Evolutionary conservation across 495 filamentous ascomycete species (phyloP), one percentile per base, ranked within the genome.

Genomic region (Penicillium lagena): DNA sequence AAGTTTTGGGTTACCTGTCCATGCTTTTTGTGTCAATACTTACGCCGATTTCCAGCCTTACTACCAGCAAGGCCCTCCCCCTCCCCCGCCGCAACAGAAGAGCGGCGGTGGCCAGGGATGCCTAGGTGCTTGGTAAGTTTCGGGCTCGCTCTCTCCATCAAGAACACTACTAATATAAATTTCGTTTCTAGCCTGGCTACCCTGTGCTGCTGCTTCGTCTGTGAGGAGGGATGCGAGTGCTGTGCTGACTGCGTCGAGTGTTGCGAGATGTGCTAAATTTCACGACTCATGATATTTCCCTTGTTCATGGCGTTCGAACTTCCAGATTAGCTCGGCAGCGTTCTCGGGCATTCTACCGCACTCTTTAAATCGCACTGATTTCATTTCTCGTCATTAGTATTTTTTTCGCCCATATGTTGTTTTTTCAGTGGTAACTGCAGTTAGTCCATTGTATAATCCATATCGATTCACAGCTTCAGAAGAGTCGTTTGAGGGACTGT

Each of bases 151-250:
- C 1, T 33, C 14, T 8, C 30, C 11, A 12, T 1, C 17, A 15
- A 29, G 45, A 12, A 14, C 7, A 15, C 14, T 2, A 37, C 56
- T 63, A 43, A 66, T 34, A 10, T 12, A 35, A 11, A 1, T 17
- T 14, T 40, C 14, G 7, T 32, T 12, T 31, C 14, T 48, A 78
- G 86, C 64, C 59, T 90, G 27, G 83, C 83, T 11, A 73, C 76
- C 17, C 64, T 89, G 36, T 88, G 84, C 72, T 90, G 86, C 56
- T 89, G 85, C 55, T 89, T 83, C 64, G 76, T 89, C 15, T 85
- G 82, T 51, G 85, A 88, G 56, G 81, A 89, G 65, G 77, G 82
- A 37, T 89, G 86, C 58, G 85, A 87, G 52, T 88, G 84, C 66
- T 89, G 85, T 56, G 77, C 80, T 35, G 84, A 84, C 2, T 85